Evolutionary conservation across 768 basidiomycete species (phyloP).

Genomic region (Termitomyces sp.): DNA sequence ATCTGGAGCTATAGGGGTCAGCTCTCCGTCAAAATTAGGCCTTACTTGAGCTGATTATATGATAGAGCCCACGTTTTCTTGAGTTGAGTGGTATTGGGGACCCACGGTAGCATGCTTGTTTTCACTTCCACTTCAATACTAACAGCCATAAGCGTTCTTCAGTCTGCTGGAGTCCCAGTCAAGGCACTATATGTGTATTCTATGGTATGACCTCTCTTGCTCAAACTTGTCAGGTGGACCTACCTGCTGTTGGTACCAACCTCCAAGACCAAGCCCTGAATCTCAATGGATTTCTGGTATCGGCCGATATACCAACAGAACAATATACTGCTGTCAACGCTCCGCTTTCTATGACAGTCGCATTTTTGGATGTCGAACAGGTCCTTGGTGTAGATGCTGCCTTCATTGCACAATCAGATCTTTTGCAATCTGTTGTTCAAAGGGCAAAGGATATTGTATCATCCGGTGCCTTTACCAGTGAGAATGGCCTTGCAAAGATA

Average conservation of each 20-base stretch:
- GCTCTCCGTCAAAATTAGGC: background rate
- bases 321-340: conserved; percentile 6
- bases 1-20: conserved; percentile 12
- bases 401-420: background rate
- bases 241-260: conserved; percentile 14
- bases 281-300: background rate
- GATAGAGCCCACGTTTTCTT: conserved; percentile 11
- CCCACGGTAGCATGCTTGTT: background rate
- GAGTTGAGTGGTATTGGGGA: conserved; percentile 13
- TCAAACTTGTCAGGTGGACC: conserved; percentile 2
- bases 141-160: conserved; percentile 4
- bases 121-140: background rate
- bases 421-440: background rate
- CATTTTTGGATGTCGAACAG: conserved; percentile 10
- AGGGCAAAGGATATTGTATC: conserved; percentile 11
- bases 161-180: conserved; percentile 3
- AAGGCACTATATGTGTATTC: background rate
- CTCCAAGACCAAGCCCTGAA: conserved; percentile 13
- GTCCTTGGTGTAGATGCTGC: conserved; percentile 4
- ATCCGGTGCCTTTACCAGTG: conserved; percentile 12
- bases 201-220: background rate
- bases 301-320: background rate
- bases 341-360: conserved; percentile 2
- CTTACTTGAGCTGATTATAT: background rate
- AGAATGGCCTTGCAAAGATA: conserved; percentile 7